Evolutionary conservation across 2,329 filamentous ascomycete species (phyloP).

Genomic region (Ceratocystis alfenasii): DNA sequence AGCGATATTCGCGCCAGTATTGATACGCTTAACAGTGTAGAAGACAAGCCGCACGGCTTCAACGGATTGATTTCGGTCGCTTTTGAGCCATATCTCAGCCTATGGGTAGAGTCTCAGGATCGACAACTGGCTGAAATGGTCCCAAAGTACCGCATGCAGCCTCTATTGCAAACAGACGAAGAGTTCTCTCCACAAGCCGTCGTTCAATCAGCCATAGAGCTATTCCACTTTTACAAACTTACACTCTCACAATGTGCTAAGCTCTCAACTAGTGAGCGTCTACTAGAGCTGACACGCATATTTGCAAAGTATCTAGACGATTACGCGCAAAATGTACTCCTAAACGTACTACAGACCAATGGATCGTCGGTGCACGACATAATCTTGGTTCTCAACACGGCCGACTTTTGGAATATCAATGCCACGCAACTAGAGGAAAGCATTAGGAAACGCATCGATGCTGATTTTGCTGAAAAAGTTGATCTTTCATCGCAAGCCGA

Average conservation of each 20-base stretch:
- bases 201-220: slow-evolving; percentile 83
- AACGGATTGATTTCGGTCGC: slow-evolving; percentile 88
- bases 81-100: slow-evolving; percentile 89
- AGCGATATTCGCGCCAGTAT: slow-evolving; percentile 66
- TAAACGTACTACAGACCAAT: slow-evolving; percentile 53
- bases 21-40: slow-evolving; percentile 72
- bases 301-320: slow-evolving; percentile 90
- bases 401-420: slow-evolving; percentile 92
- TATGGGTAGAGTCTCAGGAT: slow-evolving; percentile 96
- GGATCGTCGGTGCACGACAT: slow-evolving; percentile 57
- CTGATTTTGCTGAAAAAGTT: slow-evolving; percentile 60
- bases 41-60: slow-evolving; percentile 66
- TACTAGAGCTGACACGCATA: slow-evolving; percentile 73
- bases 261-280: slow-evolving; percentile 75
- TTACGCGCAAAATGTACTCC: slow-evolving; percentile 84
- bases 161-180: slow-evolving; percentile 69
- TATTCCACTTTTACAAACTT: slow-evolving; percentile 94
- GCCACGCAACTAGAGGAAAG: slow-evolving; percentile 89
- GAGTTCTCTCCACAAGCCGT: slow-evolving; percentile 86
- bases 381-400: slow-evolving; percentile 83
- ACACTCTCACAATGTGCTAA: slow-evolving; percentile 92
- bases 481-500: slow-evolving; percentile 90
- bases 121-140: slow-evolving; percentile 74
- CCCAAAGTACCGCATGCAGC: slow-evolving; percentile 74
- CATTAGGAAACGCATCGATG: slow-evolving; percentile 80